A percentile compares a stretch with the other conserved stretches of the same genome.
Evolutionary conservation across 208 protist genomes (phyloP).

Genomic region (Trypanosoma lewisi): DNA sequence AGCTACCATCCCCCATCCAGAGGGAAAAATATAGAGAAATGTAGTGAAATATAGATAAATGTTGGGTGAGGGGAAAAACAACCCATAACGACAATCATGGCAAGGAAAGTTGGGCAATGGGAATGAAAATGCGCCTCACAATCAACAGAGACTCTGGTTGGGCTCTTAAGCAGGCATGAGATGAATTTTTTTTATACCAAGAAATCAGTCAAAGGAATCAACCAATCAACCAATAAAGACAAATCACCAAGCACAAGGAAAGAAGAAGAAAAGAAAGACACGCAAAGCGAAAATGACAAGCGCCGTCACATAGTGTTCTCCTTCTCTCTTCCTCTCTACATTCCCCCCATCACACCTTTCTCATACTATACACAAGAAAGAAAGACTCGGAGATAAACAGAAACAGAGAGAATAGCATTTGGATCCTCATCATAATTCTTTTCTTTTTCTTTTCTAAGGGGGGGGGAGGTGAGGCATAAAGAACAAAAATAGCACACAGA

Average conservation of each 20-base stretch:
- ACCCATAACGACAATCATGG: too few species aligned
- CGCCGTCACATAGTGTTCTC: not conserved
- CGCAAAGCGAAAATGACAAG: too few species aligned
- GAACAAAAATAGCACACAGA: not conserved
- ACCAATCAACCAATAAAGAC: not conserved
- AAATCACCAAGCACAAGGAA: not conserved
- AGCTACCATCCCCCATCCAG: too few species aligned
- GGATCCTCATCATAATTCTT: not conserved
- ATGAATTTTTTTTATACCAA: too few species aligned
- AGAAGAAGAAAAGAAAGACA: not conserved
- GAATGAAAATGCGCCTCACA: too few species aligned
- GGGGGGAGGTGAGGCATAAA: not conserved
- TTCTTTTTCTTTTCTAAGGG: conserved; percentile 4
- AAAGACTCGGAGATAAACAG: conserved; percentile 7
- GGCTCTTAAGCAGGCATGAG: too few species aligned
- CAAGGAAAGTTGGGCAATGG: too few species aligned
- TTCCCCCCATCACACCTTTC: too few species aligned
- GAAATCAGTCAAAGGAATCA: too few species aligned
- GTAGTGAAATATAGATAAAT: not conserved
- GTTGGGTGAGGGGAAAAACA: too few species aligned
- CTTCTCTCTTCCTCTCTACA: not conserved
- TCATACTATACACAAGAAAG: too few species aligned
- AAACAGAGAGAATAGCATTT: not conserved
- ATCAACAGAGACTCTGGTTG: too few species aligned
- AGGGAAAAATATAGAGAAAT: not conserved